A percentile compares a stretch with the other conserved stretches of the same genome.
These are phyloP conservation scores for Debaryomyces castellii DNA, from an alignment of 805 yeast genomes.

Conservation along the genomic window DNA sequence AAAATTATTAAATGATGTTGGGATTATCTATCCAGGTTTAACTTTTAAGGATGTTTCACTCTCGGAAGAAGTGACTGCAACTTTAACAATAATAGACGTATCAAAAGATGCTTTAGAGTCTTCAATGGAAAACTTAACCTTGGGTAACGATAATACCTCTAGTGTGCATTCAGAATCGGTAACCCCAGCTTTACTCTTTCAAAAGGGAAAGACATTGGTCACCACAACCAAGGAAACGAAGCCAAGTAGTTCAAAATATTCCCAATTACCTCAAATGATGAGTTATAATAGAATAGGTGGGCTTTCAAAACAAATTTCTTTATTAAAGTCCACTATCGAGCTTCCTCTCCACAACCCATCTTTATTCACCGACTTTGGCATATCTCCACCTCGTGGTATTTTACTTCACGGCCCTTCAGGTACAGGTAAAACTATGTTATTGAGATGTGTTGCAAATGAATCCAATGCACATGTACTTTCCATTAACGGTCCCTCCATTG, in stretches of 20 bases:
- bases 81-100: slow-evolving; percentile 28
- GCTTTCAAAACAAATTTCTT: slow-evolving; percentile 56
- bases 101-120: slow-evolving; percentile 32
- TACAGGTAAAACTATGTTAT: slow-evolving; percentile 89
- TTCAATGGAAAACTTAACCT: slow-evolving; percentile 30
- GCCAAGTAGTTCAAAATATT: slow-evolving; percentile 33
- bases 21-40: slow-evolving; percentile 62
- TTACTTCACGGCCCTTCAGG: slow-evolving; percentile 96
- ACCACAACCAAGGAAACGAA: neutral
- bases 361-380: slow-evolving; percentile 79
- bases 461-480: slow-evolving; percentile 79
- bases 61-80: slow-evolving; percentile 17
- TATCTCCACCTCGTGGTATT: slow-evolving; percentile 92
- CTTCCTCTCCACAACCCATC: slow-evolving; percentile 79
- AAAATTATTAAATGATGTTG: slow-evolving; percentile 50
- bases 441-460: slow-evolving; percentile 78
- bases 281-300: slow-evolving; percentile 75
- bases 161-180: slow-evolving; percentile 13
- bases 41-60: slow-evolving; percentile 21
- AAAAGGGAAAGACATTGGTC: slow-evolving; percentile 15
- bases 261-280: slow-evolving; percentile 42
- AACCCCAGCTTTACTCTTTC: slow-evolving; percentile 51
- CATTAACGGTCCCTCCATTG: slow-evolving; percentile 88
- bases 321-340: slow-evolving; percentile 65
- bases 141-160: slow-evolving; percentile 19